These are phyloP conservation scores for Volutella citrinella DNA, from an alignment of 2,329 filamentous ascomycete genomes.

Conservation along the genomic window DNA sequence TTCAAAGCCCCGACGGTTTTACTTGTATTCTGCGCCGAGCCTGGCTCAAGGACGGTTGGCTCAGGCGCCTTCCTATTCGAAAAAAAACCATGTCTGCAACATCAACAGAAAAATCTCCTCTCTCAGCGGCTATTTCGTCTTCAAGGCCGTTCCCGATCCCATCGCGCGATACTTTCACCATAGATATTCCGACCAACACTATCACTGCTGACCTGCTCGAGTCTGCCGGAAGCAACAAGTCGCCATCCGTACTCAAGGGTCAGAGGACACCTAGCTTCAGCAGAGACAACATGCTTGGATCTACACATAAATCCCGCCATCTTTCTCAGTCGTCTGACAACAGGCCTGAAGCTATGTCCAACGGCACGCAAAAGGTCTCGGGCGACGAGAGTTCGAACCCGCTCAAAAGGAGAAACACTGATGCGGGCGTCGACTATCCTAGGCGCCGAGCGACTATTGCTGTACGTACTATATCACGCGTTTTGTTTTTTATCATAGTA, in stretches of 20 bases:
- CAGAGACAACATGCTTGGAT: slow-evolving; percentile 52
- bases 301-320: slow-evolving; percentile 53
- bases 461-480: slow-evolving; percentile 48
- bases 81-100: slow-evolving; percentile 52
- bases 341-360: slow-evolving; percentile 38
- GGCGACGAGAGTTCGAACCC: slow-evolving; percentile 55
- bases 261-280: slow-evolving; percentile 45
- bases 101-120: slow-evolving; percentile 52
- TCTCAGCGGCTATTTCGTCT: slow-evolving; percentile 37
- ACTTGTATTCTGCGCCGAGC: no score
- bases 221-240: slow-evolving; percentile 43
- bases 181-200: slow-evolving; percentile 47
- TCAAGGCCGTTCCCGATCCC: slow-evolving; percentile 44
- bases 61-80: no score
- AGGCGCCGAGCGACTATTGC: slow-evolving; percentile 64
- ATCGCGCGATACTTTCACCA: slow-evolving; percentile 45
- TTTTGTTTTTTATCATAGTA: no score
- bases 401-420: slow-evolving; percentile 60
- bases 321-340: slow-evolving; percentile 54
- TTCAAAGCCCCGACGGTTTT: no score
- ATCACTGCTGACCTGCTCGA: slow-evolving; percentile 41
- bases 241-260: slow-evolving; percentile 46
- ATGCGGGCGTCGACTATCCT: slow-evolving; percentile 61
- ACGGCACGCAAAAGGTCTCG: slow-evolving; percentile 43
- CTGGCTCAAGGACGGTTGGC: no score